Evolutionary conservation across 2,329 filamentous ascomycete species (phyloP), one percentile per base, ranked within the genome.

Genomic region (Sarocladium kiliense): DNA sequence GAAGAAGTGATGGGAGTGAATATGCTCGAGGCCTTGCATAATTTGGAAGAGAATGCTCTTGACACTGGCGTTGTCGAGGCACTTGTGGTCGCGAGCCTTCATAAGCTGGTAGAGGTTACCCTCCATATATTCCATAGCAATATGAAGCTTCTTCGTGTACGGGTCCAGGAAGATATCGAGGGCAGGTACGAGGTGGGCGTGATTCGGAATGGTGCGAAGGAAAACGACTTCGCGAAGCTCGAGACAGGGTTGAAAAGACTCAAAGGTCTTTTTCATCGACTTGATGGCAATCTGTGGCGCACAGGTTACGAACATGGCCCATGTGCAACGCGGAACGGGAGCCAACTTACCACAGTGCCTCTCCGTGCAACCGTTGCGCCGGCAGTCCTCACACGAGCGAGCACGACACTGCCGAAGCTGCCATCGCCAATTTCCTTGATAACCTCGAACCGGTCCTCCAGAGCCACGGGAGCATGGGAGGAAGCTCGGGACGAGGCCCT

Each of bases 221-320:
- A 99, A 99, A 68, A 99, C 94, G 61, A 99, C 94, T 72, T 99
- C 94, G 59, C 94, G 87, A 54, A 99, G 82, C 72, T 99, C 94
- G 60, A 97, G 75, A 70, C 94, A 99, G 54, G 91, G 88, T 16
- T 83, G 77, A 67, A 97, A 91, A 1, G 90, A 96, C 64, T 97
- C 92, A 65, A 97, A 99, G 0, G 88, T 92, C 82, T 99, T 99
- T 81, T 99, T 99, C 94, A 99, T 99, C 5, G 94, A 97, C 76
- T 99, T 99, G 75, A 99, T 97, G 42, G 94, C 94, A 65, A 99
- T 89, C 94, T 97, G 55, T 55, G 56, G 56, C n/a, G n/a, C 39
- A 27, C 7, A 27, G 47, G 47, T 51, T 51, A 51, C 47, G 26
- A 51, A 36, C 5, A 26, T 47, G 55, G 59, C 64, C 59, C 62